Evolutionary conservation across 164 flowering plant genomes (phyloP), one percentile per base, ranked within the genome.

Genomic region (Saururus chinensis): DNA sequence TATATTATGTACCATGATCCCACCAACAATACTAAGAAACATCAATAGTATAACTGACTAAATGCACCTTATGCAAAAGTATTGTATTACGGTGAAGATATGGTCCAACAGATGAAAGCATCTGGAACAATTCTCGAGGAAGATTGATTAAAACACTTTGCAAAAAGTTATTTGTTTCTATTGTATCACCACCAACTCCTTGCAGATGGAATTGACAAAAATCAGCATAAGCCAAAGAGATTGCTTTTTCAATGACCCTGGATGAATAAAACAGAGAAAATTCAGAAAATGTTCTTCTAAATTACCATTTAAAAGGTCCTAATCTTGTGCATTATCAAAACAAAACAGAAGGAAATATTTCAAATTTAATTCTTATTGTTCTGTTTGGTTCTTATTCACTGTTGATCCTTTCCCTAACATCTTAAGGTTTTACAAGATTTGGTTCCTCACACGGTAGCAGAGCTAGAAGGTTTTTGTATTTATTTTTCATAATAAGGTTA

Each of bases 21-120:
- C 16, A 2, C 17, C 49, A 12, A 45, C 17, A 45, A 17, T 12
- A 45, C 7, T 45, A 45, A 12, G 14, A 12, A 45, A 10, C 14
- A 45, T 12, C 16, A 45, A 45, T 2, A 17, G 16, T 45, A 13
- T 12, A 45, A 12, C 14, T 45, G 30, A 24, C 4, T 10, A 19
- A 53, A 42, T 57, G 57, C n/a, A 90, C 99, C 96, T 95, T 95
- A 81, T 95, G 99, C 79, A 95, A 73, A 64, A 91, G 71, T 64
- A 89, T 52, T 40, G 96, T 65, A 70, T 95, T 78, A 56, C 98
- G 96, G 66, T 82, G 77, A 40, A 95, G 87, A 77, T 88, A 89
- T 55, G 99, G 98, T 58, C 99, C 99, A 69, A 70, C 88, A 75
- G 74, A 76, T 57, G 80, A 71, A 71, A 95, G 90, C 99, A 95